A percentile compares a stretch with the other conserved stretches of the same genome.
phyloP scores from a whole-genome alignment of 2,329 filamentous ascomycete genomes.

The Aspergillus awamori region DNA sequence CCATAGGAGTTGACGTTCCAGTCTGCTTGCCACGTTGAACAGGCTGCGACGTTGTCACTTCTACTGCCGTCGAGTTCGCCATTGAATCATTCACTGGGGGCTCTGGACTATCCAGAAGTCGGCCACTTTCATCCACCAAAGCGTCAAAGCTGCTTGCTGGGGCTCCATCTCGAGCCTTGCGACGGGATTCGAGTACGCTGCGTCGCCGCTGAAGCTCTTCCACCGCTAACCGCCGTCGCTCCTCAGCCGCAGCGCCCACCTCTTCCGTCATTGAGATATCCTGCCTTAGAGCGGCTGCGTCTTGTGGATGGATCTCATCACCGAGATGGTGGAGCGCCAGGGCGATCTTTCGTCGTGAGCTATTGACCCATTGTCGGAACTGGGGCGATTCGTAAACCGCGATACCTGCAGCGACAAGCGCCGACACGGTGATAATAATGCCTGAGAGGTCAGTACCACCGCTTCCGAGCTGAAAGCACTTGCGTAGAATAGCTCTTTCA shows the following conservation, averaged over 20 bases:
- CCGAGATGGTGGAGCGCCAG: conserved; percentile 61
- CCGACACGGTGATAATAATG: conserved; percentile 63
- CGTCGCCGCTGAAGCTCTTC: conserved; percentile 51
- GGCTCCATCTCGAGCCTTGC: conserved; percentile 29
- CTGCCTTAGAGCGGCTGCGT: conserved; percentile 33
- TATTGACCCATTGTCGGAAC: conserved; percentile 64
- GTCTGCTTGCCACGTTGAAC: conserved; percentile 30
- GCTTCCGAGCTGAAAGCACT: background rate
- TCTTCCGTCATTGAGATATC: conserved; percentile 55
- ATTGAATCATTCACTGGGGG: conserved; percentile 14
- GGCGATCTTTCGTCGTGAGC: conserved; percentile 63
- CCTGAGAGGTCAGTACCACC: conserved; percentile 46
- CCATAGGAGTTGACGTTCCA: conserved; percentile 12
- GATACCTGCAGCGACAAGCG: conserved; percentile 64
- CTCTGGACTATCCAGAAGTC: conserved; percentile 29
- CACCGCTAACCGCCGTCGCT: conserved; percentile 47
- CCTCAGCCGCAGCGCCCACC: conserved; percentile 46
- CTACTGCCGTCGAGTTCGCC: conserved; percentile 44
- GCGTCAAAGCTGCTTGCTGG: conserved; percentile 45
- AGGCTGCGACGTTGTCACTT: conserved; percentile 30
- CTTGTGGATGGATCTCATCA: conserved; percentile 59
- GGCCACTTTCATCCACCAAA: conserved; percentile 49
- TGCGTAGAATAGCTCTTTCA: background rate
- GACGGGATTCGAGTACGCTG: conserved; percentile 42
- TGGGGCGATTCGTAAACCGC: conserved; percentile 67